Conservation (phyloP, 305 asterid species). For the Plantago coronopus region DNA sequence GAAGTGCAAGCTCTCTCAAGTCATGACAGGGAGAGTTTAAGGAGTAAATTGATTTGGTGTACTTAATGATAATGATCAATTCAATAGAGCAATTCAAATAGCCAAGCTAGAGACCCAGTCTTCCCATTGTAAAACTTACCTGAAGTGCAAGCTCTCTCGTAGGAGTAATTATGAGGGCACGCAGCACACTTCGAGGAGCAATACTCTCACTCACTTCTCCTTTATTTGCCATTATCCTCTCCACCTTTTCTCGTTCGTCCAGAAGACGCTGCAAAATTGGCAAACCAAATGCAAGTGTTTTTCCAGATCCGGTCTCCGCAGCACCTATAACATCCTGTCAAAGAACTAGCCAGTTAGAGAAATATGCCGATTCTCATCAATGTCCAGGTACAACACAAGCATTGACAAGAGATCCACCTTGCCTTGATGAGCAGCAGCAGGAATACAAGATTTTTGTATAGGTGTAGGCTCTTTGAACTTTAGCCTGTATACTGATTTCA, state of each 20-base stretch:
- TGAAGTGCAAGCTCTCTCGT: slow-evolving; percentile 98
- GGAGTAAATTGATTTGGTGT: too few relatives aligned
- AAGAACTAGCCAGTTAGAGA: slow-evolving; percentile 29
- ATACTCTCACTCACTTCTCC: slow-evolving; percentile 59
- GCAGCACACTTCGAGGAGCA: slow-evolving; percentile 53
- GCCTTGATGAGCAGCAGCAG: slow-evolving; percentile 98
- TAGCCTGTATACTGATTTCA: slow-evolving; percentile 76
- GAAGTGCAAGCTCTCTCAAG: too few relatives aligned
- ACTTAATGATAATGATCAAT: too few relatives aligned
- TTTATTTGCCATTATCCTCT: slow-evolving; percentile 42
- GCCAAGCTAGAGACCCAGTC: not conserved
- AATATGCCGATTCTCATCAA: slow-evolving; percentile 13
- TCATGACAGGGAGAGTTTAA: too few relatives aligned
- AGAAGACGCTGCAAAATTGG: slow-evolving; percentile 93
- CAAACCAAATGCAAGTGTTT: slow-evolving; percentile 97
- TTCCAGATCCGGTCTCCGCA: slow-evolving; percentile 99
- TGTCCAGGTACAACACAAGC: slow-evolving; percentile 8
- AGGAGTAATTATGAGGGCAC: slow-evolving; percentile 94
- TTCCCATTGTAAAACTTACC: slow-evolving; percentile 38
- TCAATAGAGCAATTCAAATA: not conserved
- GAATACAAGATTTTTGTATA: slow-evolving; percentile 88
- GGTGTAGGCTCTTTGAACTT: slow-evolving; percentile 90
- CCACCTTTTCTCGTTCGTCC: slow-evolving; percentile 79
- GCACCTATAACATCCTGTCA: slow-evolving; percentile 97
- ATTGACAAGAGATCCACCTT: slow-evolving; percentile 49